Evolutionary conservation across 148 eudicot genomes (phyloP).

Genomic region (Rhododendron mucronatum): DNA sequence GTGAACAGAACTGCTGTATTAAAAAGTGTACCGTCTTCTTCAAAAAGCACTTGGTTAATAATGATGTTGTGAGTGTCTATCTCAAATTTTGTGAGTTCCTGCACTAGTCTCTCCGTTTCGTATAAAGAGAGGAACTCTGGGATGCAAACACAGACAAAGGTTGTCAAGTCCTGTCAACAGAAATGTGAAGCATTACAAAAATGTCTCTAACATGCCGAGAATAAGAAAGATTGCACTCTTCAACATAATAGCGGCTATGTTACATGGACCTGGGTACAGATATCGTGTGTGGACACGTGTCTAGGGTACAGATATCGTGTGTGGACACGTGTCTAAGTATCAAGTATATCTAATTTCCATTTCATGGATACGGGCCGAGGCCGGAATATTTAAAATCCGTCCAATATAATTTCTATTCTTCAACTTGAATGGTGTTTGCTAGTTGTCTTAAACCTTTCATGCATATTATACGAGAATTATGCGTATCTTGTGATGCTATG

Average conservation of each 20-base stretch:
- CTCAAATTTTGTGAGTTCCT: conserved; percentile 91
- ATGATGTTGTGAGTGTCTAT: conserved; percentile 92
- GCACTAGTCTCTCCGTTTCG: conserved; percentile 92
- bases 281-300: not conserved
- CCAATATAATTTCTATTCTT: not conserved
- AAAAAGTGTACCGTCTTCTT: conserved; percentile 74
- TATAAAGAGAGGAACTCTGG: conserved; percentile 87
- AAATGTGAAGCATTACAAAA: conserved; percentile 21
- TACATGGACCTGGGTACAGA: not conserved
- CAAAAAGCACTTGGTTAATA: conserved; percentile 78
- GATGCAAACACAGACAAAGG: conserved; percentile 92
- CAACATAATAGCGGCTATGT: not conserved
- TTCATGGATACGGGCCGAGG: not conserved
- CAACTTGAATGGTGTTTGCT: not conserved
- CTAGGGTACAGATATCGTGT: not conserved
- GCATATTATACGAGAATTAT: not conserved
- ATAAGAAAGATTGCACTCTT: not conserved
- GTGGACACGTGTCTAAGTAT: not conserved
- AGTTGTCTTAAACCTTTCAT: not conserved
- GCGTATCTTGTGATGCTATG: not conserved
- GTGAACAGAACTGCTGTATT: not conserved
- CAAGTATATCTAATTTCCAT: not conserved
- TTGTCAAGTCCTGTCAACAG: conserved; percentile 74
- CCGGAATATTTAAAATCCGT: not conserved
- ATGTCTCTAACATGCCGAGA: not conserved